phyloP scores from a whole-genome alignment of 179 eudicot genomes.

The Corrigiola litoralis region DNA sequence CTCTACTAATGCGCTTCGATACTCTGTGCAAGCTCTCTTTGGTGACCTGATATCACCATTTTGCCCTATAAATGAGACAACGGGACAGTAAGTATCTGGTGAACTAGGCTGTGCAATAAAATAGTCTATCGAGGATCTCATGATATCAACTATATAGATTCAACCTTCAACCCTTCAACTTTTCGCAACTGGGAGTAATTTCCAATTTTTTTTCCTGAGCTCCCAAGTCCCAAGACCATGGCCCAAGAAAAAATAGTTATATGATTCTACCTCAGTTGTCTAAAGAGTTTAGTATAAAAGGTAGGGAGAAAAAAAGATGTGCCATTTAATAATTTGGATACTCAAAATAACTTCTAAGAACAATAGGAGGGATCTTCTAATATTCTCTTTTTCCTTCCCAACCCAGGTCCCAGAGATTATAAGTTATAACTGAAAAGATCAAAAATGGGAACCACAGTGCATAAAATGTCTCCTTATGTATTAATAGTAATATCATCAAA shows the following conservation, averaged over 20 bases:
- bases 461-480: not conserved
- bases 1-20: conserved; percentile 84
- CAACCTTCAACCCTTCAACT: conserved; percentile 1
- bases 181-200: no score
- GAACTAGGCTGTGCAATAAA: not conserved
- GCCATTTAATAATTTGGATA: not conserved
- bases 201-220: no score
- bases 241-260: no score
- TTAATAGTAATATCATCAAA: not conserved
- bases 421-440: not conserved
- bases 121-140: not conserved
- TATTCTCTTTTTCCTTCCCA: no score
- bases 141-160: not conserved
- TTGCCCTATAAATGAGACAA: conserved; percentile 39
- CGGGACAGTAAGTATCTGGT: not conserved
- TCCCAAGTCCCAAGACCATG: no score
- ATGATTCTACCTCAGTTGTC: not conserved
- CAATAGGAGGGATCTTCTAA: not conserved
- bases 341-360: not conserved
- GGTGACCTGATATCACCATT: conserved; percentile 89
- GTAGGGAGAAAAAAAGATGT: not conserved
- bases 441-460: not conserved
- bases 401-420: no score
- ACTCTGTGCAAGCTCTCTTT: conserved; percentile 72
- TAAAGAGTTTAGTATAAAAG: not conserved